Evolutionary conservation across 108 stramenopile species (phyloP).

Genomic region (Chaetoceros tenuissimus): DNA sequence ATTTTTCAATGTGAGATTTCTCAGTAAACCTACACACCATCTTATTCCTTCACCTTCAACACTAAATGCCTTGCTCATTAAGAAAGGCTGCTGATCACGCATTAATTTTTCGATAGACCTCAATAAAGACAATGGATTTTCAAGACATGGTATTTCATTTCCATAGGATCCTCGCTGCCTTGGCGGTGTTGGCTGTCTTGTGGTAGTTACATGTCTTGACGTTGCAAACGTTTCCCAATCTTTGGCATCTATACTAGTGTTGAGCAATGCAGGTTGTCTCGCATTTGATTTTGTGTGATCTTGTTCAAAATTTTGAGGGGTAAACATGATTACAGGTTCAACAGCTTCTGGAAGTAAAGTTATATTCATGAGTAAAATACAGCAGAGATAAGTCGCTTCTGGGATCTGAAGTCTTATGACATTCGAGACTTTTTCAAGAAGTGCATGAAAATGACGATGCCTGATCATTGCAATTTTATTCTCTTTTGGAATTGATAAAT

Average conservation of each 20-base stretch:
- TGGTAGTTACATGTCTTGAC: background rate
- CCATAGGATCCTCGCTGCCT: background rate
- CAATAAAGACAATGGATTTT: background rate
- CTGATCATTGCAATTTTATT: constrained; percentile 32
- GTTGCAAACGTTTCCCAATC: background rate
- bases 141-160: background rate
- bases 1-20: background rate
- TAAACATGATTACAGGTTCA: background rate
- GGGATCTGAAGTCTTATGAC: constrained; percentile 19
- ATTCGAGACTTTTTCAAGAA: constrained; percentile 17
- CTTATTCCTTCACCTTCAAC: background rate
- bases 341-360: background rate
- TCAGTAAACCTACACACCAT: background rate
- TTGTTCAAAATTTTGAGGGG: too few relatives aligned
- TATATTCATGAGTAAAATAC: constrained; percentile 26
- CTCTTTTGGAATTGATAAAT: constrained; percentile 25
- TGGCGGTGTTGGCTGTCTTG: background rate
- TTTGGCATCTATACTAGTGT: background rate
- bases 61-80: background rate
- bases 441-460: constrained; percentile 15
- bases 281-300: too few relatives aligned
- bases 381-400: constrained; percentile 18
- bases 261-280: background rate
- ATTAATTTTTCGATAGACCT: background rate
- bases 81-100: background rate